Evolutionary conservation across 306 rosid species (phyloP), one percentile per base, ranked within the genome.

Genomic region (Vigna angularis): DNA sequence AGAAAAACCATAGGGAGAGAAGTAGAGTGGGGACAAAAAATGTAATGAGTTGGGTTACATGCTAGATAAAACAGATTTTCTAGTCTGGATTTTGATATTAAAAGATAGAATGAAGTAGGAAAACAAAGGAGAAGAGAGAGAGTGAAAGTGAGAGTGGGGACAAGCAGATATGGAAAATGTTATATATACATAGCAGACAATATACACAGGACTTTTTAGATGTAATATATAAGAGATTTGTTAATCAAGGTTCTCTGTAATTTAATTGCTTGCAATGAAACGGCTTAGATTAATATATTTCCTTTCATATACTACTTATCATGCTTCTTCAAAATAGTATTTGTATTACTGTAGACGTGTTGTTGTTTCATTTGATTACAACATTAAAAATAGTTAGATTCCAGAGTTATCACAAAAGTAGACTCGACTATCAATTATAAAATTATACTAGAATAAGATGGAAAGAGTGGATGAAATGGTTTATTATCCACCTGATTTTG

Each of bases 301-400:
- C 38, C 30, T 59, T 50, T 36, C 9, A 26, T 63, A 51, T 15
- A 44, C 51, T 32, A 63, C 78, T 20, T 20, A 70, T 79, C 68
- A 57, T 66, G 53, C 65, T 64, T 45, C 65, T 64, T 16, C 15
- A 47, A 26, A 62, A 0, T 44, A 42, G 47, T 8, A 42, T 42
- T 42, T 32, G 12, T 42, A 9, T 64, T 28, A 59, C 5, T 70
- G 67, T 64, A 2, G 12, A 20, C 15, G 64, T 45, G 42, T 75
- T 17, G 59, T 79, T 22, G 73, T 30, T 69, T 80, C 32, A 58
- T 72, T 65, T 50, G 66, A 66, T 62, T 65, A 65, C 12, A 30
- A 45, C 52, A 32, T 5, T 8, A 32, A 73, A 16, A 32, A 30
- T 16, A 45, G 72, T 71, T 75, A 57, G 38, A 48, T 47, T 75